These are phyloP conservation scores for Alternaria infectoria DNA, from an alignment of 2,329 filamentous ascomycete species.

Conservation along the genomic window DNA sequence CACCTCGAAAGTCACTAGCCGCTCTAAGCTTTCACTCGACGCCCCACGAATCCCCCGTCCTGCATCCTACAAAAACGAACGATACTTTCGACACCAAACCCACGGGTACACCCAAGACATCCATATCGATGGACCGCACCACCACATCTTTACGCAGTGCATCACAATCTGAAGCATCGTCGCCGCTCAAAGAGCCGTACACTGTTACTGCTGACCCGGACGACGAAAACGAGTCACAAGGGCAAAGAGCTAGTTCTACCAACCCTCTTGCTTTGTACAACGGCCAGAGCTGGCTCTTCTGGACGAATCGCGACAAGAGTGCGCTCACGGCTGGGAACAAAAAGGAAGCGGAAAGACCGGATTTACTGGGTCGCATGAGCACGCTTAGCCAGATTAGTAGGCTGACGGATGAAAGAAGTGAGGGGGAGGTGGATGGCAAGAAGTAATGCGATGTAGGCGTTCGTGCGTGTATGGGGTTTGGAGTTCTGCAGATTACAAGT, in stretches of 20 bases:
- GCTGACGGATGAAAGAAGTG: conserved; percentile 48
- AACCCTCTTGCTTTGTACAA: conserved; percentile 59
- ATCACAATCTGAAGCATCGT: conserved; percentile 16
- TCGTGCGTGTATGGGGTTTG: background rate
- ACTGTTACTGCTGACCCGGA: conserved; percentile 7
- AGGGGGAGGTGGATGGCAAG: conserved; percentile 3
- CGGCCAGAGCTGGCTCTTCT: conserved; percentile 61
- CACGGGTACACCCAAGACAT: conserved; percentile 28
- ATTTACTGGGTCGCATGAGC: conserved; percentile 50
- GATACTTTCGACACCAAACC: conserved; percentile 23
- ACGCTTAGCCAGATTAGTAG: conserved; percentile 64
- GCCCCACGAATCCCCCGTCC: conserved; percentile 22
- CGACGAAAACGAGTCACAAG: background rate
- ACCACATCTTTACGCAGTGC: conserved; percentile 15
- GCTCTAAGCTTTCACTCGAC: conserved; percentile 24
- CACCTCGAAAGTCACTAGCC: conserved; percentile 55
- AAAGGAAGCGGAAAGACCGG: conserved; percentile 31
- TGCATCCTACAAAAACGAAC: conserved; percentile 16
- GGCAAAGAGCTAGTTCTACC: background rate
- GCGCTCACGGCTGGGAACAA: background rate
- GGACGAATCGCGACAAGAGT: conserved; percentile 49
- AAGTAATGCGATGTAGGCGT: background rate
- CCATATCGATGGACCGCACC: conserved; percentile 16
- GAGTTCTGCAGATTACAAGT: background rate
- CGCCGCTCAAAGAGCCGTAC: conserved; percentile 3